These are phyloP conservation scores for Fusarium mundagurra DNA, from an alignment of 2,329 filamentous ascomycete genomes.

Conservation along the genomic window DNA sequence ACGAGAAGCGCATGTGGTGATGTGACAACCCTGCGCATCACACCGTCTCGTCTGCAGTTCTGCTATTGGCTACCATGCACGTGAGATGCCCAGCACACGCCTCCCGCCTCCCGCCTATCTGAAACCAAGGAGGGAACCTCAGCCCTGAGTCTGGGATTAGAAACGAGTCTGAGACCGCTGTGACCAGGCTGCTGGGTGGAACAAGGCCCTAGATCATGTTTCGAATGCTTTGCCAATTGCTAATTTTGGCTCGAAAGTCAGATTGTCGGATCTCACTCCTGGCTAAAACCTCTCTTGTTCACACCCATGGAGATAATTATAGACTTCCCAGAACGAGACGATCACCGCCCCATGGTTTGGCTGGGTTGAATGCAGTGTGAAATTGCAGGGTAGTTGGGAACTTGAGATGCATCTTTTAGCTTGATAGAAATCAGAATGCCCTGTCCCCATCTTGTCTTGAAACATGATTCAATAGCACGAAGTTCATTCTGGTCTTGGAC, in stretches of 20 bases:
- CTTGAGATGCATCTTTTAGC: neutral
- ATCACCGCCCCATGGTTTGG: neutral
- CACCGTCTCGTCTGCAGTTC: conserved; percentile 34
- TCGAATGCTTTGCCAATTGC: conserved; percentile 34
- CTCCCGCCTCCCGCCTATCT: conserved; percentile 40
- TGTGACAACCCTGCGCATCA: conserved; percentile 44
- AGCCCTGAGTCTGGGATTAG: conserved; percentile 38
- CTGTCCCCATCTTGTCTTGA: neutral
- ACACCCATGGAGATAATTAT: conserved; percentile 22
- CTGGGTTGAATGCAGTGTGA: conserved; percentile 4
- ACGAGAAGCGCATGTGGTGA: conserved; percentile 43
- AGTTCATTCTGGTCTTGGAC: conserved; percentile 10
- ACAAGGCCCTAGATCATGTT: conserved; percentile 27
- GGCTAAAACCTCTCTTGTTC: neutral
- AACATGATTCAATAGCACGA: conserved; percentile 25
- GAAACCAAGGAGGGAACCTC: conserved; percentile 36
- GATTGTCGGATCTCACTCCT: neutral
- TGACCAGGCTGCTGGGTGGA: conserved; percentile 39
- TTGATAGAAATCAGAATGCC: conserved; percentile 14
- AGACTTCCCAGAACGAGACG: conserved; percentile 13
- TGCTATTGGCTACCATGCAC: conserved; percentile 36
- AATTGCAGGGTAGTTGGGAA: conserved; percentile 14
- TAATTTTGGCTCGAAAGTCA: conserved; percentile 36
- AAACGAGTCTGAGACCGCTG: conserved; percentile 41
- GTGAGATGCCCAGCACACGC: conserved; percentile 18